A percentile compares a stretch with the other conserved stretches of the same genome.
phyloP scores from a whole-genome alignment of 768 basidiomycete species.

The Rossbeevera mucosa region DNA sequence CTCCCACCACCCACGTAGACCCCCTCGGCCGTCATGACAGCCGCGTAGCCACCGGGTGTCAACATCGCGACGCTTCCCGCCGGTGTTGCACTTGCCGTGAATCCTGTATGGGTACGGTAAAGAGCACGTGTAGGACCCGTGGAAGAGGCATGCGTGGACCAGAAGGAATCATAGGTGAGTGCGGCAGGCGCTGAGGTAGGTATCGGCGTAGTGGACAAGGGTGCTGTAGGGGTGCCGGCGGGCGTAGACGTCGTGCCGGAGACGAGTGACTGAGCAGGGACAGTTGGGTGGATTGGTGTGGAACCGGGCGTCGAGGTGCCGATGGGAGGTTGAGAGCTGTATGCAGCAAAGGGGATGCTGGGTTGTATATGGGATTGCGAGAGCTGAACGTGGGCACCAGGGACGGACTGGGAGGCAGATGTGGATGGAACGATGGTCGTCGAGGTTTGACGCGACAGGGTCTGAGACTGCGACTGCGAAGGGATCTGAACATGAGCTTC shows the following conservation, averaged over 20 bases:
- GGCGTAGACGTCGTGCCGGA: background rate
- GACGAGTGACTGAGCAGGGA: background rate
- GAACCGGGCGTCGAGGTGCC: background rate
- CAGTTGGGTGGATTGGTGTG: background rate
- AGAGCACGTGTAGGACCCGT: constrained; percentile 24
- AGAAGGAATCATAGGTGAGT: constrained; percentile 60
- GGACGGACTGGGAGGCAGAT: constrained; percentile 1
- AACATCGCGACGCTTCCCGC: constrained; percentile 30
- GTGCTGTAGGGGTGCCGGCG: background rate
- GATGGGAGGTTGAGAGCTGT: background rate
- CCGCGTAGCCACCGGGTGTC: constrained; percentile 29
- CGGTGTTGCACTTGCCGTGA: constrained; percentile 22
- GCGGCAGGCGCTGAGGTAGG: constrained; percentile 17
- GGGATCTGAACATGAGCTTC: constrained; percentile 19
- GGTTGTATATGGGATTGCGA: constrained; percentile 12
- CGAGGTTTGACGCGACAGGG: constrained; percentile 2
- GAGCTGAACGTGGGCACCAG: constrained; percentile 1
- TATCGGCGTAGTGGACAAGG: constrained; percentile 5
- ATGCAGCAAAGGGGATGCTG: background rate
- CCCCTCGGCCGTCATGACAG: constrained; percentile 30
- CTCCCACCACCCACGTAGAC: constrained; percentile 28
- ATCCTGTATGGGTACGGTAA: constrained; percentile 29
- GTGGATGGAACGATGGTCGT: background rate
- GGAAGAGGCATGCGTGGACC: constrained; percentile 48
- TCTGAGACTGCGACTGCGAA: background rate